A percentile compares a stretch with the other conserved stretches of the same genome.
Conservation (phyloP, 2,329 filamentous ascomycete species). For the Fusarium citri region DNA sequence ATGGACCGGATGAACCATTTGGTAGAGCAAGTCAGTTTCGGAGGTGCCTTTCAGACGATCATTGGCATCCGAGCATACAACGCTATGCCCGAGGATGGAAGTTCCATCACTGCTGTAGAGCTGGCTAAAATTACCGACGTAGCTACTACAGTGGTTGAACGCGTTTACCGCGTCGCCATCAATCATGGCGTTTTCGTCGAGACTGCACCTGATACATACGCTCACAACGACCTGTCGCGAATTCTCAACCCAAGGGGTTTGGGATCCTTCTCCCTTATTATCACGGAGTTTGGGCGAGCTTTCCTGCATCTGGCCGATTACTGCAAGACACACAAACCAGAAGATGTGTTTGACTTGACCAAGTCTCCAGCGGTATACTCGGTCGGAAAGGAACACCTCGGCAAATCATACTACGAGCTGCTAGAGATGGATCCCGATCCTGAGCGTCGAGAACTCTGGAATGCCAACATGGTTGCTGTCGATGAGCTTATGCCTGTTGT, state of each 20-base stretch:
- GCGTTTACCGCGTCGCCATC: constrained; percentile 48
- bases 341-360: constrained; percentile 48
- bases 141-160: constrained; percentile 48
- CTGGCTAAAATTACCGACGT: constrained; percentile 45
- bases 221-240: constrained; percentile 49
- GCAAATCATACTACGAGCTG: constrained; percentile 52
- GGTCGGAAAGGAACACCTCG: constrained; percentile 47
- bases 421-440: constrained; percentile 47
- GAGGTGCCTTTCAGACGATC: constrained; percentile 46
- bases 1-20: constrained; percentile 44
- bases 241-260: constrained; percentile 45
- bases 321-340: constrained; percentile 47
- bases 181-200: constrained; percentile 49
- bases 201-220: constrained; percentile 47
- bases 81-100: constrained; percentile 44
- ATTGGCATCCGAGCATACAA: constrained; percentile 44
- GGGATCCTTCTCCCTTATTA: constrained; percentile 50
- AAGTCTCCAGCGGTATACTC: constrained; percentile 51
- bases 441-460: constrained; percentile 50
- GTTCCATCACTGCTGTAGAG: constrained; percentile 37
- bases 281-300: constrained; percentile 48
- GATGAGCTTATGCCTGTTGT: constrained; percentile 50
- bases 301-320: constrained; percentile 47
- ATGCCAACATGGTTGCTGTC: constrained; percentile 48
- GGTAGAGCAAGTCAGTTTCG: constrained; percentile 40